These are phyloP conservation scores for Phallus indusiatus DNA, from an alignment of 768 basidiomycete species.

Conservation along the genomic window DNA sequence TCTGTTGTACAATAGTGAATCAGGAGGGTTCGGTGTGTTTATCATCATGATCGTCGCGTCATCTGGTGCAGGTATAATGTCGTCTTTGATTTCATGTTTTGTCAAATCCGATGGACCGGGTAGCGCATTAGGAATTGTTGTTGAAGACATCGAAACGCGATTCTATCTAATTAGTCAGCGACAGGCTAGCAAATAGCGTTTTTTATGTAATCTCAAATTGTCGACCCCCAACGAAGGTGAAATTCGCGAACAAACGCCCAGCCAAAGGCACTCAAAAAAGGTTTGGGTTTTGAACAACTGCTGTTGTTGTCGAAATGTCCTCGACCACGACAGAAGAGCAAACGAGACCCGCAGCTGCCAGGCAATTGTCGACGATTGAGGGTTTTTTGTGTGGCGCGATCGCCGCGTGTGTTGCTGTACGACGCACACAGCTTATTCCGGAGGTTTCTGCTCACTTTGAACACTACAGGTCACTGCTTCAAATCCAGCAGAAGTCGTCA, in stretches of 20 bases:
- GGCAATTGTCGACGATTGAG: conserved; percentile 56
- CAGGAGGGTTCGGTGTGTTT: too few species aligned
- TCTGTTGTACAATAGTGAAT: background rate
- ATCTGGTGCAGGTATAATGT: too few species aligned
- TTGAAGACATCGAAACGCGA: background rate
- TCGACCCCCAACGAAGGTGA: too few species aligned
- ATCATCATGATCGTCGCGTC: too few species aligned
- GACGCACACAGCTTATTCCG: conserved; percentile 18
- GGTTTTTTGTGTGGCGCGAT: conserved; percentile 84
- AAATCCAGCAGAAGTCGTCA: conserved; percentile 71
- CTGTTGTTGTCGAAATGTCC: background rate
- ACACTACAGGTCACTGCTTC: conserved; percentile 60
- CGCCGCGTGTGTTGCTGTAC: conserved; percentile 85
- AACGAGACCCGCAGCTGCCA: background rate
- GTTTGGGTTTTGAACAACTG: background rate
- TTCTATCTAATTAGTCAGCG: too few species aligned
- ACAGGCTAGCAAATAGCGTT: too few species aligned
- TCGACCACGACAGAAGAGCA: background rate
- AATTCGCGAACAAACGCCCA: too few species aligned
- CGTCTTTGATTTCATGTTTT: background rate
- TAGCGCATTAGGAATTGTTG: background rate
- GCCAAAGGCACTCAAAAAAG: background rate
- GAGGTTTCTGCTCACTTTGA: conserved; percentile 11
- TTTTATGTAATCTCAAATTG: too few species aligned
- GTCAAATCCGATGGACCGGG: background rate